A percentile compares a stretch with the other conserved stretches of the same genome.
phyloP scores from a whole-genome alignment of 2,329 filamentous ascomycete species.

The Fusarium praegraminearum region DNA sequence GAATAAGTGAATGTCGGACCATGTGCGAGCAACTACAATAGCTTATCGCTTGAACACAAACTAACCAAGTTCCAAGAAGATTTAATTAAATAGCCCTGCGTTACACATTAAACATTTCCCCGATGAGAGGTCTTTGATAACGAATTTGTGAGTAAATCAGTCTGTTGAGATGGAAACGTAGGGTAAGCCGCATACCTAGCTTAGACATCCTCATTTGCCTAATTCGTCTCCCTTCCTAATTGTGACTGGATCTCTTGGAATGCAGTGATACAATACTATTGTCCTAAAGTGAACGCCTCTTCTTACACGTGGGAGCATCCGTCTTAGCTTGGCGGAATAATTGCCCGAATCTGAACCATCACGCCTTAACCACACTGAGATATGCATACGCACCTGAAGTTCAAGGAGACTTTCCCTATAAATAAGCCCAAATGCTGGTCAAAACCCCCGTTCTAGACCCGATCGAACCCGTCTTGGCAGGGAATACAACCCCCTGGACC shows the following conservation, averaged over 20 bases:
- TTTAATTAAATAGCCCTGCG: not conserved
- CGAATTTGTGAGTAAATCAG: not conserved
- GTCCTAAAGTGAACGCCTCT: not conserved
- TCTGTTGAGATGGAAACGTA: not conserved
- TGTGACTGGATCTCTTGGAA: conserved; percentile 8
- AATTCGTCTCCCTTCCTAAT: not conserved
- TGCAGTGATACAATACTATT: not conserved
- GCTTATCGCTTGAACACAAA: no score
- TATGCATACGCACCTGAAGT: conserved; percentile 5
- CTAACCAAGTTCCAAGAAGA: not conserved
- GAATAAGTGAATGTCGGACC: not conserved
- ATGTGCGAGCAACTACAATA: not conserved
- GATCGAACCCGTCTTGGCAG: conserved; percentile 30
- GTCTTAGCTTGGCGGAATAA: conserved; percentile 14
- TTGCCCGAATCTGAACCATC: conserved; percentile 16
- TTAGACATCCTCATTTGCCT: not conserved
- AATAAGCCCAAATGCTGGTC: conserved; percentile 20
- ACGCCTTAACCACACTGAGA: not conserved
- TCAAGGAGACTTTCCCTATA: conserved; percentile 10
- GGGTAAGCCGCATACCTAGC: not conserved
- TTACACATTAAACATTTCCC: no score
- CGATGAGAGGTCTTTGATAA: not conserved
- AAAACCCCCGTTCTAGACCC: conserved; percentile 23
- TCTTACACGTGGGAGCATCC: not conserved
- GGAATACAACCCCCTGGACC: conserved; percentile 3